Evolutionary conservation across 2,329 filamentous ascomycete genomes (phyloP), one percentile per base, ranked within the genome.

Genomic region (Truncatella angustata): DNA sequence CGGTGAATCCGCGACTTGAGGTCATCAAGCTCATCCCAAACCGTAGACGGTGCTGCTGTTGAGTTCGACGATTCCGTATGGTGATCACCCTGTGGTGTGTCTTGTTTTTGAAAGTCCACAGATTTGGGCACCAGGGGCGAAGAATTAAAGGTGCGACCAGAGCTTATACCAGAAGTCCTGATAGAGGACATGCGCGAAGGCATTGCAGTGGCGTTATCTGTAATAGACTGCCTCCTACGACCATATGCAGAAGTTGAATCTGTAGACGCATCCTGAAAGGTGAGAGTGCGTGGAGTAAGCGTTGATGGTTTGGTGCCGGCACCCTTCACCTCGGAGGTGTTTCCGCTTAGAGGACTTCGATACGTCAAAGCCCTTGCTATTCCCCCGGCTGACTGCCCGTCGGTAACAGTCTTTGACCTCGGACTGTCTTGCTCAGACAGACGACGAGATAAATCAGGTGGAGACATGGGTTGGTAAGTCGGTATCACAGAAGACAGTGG

Each of bases 11-110:
- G 85, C 36, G 90, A 94, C 68, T 97, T 97, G 43, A 99, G 74
- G 58, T 97, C 94, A 61, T 97, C 94, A 24, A 99, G 74, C 70
- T 99, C 94, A 66, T 97, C 94, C 94, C 94, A 99, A 3, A 99
- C 90, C 0, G 91, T 97, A 2, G 91, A 95, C 11, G 92, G 90
- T 1, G 90, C 91, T 1, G 87, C 91, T 1, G 90, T 94, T 0
- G 94, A 97, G 30, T 88, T 80, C 0, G 88, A 93, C 0, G 94
- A 97, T 62, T 94, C 91, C 0, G 91, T 91, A 7, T 66, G 65
- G 18, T 65, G 62, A 40, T 78, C 77, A 7, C 64, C 69, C 26
- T 60, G 56, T 7, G 70, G 69, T 0, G 61, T 24, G 14, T 67
- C 75, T 54, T 63, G 70, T 53, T 59, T 70, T 48, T 63, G 66